A percentile compares a stretch with the other conserved stretches of the same genome.
Conservation (phyloP, 2,329 filamentous ascomycete species). For the Metarhizium sp. region DNA sequence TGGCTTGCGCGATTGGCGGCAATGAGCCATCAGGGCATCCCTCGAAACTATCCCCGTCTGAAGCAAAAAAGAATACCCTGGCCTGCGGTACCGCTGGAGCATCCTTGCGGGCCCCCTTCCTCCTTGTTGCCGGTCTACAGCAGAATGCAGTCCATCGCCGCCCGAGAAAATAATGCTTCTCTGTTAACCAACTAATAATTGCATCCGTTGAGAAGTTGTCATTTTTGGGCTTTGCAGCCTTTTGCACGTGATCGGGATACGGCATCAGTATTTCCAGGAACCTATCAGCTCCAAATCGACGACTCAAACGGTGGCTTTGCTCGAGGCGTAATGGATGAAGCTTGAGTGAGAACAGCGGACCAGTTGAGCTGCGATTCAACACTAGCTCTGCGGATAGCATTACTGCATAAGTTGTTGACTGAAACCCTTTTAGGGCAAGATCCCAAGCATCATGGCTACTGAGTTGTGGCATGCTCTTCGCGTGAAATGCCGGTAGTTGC, state of each 20-base stretch:
- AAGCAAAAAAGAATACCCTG: constrained; percentile 45
- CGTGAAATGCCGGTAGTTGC: constrained; percentile 28
- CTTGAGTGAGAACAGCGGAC: constrained; percentile 34
- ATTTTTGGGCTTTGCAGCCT: constrained; percentile 20
- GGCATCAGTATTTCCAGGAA: constrained; percentile 49
- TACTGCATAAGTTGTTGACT: constrained; percentile 26
- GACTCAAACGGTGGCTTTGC: constrained; percentile 38
- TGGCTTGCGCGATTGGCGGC: constrained; percentile 16
- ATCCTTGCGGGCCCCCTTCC: constrained; percentile 26
- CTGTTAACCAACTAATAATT: constrained; percentile 19
- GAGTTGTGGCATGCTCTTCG: constrained; percentile 37
- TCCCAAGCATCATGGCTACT: constrained; percentile 36
- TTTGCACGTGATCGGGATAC: constrained; percentile 21
- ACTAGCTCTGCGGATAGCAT: constrained; percentile 33
- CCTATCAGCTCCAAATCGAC: constrained; percentile 48
- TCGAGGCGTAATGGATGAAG: constrained; percentile 41
- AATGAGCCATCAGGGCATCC: constrained; percentile 3
- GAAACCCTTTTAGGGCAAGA: constrained; percentile 28
- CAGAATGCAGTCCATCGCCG: constrained; percentile 40
- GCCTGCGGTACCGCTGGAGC: constrained; percentile 18
- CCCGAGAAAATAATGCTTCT: constrained; percentile 33
- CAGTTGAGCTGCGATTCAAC: constrained; percentile 22
- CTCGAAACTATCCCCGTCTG: constrained; percentile 35
- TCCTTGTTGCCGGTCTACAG: constrained; percentile 18
- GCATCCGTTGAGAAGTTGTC: constrained; percentile 19